A percentile compares a stretch with the other conserved stretches of the same genome.
phyloP scores from a whole-genome alignment of 2,329 filamentous ascomycete species.

The Ophiostoma sp. region DNA sequence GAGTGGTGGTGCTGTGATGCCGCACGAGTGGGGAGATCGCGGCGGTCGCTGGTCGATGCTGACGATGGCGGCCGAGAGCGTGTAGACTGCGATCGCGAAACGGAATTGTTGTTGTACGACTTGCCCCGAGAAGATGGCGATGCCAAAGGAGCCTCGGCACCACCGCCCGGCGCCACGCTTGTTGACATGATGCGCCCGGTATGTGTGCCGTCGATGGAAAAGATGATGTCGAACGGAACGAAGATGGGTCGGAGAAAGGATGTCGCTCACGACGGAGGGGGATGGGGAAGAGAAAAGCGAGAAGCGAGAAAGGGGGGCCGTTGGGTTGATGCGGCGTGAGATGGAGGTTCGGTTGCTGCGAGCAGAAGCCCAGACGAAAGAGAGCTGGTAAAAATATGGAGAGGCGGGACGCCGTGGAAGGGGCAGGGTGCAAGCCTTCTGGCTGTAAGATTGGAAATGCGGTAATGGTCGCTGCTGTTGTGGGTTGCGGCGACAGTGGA shows the following conservation, averaged over 20 bases:
- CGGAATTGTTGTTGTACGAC: slow-evolving; percentile 30
- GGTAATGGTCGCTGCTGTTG: not conserved
- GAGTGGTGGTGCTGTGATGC: slow-evolving; percentile 33
- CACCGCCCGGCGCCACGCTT: slow-evolving; percentile 37
- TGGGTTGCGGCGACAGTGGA: not conserved
- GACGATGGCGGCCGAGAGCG: slow-evolving; percentile 39
- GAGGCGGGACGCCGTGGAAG: not conserved
- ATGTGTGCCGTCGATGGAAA: slow-evolving; percentile 13
- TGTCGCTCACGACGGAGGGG: not conserved
- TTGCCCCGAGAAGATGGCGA: slow-evolving; percentile 36
- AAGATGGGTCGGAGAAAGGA: not conserved
- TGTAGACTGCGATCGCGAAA: slow-evolving; percentile 41
- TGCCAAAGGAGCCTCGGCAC: slow-evolving; percentile 37
- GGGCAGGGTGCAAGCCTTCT: slow-evolving; percentile 5
- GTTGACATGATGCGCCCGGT: slow-evolving; percentile 38
- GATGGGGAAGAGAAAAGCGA: not conserved
- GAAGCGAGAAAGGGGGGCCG: not conserved
- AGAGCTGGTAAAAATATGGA: not conserved
- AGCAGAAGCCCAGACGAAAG: not conserved
- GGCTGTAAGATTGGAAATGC: not conserved
- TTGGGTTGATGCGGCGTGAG: slow-evolving; percentile 19
- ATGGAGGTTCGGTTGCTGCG: slow-evolving; percentile 4
- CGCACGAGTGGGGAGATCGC: slow-evolving; percentile 30
- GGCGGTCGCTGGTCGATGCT: slow-evolving; percentile 31
- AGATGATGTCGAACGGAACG: not conserved